Evolutionary conservation across 768 basidiomycete genomes (phyloP).

Genomic region (Grammothele lineata): DNA sequence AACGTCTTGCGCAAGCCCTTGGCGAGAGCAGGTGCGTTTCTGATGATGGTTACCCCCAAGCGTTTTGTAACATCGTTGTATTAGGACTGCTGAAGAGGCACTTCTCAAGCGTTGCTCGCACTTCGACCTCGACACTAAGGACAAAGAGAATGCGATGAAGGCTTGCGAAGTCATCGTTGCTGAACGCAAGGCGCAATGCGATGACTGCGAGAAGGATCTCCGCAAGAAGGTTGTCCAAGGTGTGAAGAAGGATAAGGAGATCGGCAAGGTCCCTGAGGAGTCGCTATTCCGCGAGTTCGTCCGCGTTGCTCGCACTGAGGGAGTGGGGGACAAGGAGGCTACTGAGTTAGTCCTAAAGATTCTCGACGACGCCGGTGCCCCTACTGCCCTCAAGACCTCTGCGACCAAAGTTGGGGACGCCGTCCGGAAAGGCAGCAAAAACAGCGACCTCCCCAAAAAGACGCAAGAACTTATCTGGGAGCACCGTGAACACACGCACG

Average conservation of each 20-base stretch:
- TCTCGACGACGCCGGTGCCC: slow-evolving; percentile 56
- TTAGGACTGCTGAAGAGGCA: slow-evolving; percentile 90
- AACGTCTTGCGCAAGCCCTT: slow-evolving; percentile 79
- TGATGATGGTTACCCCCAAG: background rate
- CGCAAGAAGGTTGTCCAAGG: slow-evolving; percentile 60
- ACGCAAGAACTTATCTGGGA: slow-evolving; percentile 68
- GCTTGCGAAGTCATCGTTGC: slow-evolving; percentile 90
- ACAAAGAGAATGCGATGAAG: slow-evolving; percentile 73
- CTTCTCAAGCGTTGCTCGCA: slow-evolving; percentile 94
- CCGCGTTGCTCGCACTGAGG: slow-evolving; percentile 61
- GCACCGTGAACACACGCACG: slow-evolving; percentile 83
- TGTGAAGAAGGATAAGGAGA: slow-evolving; percentile 62
- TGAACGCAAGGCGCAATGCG: slow-evolving; percentile 75
- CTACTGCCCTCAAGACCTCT: slow-evolving; percentile 23
- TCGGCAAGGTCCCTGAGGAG: slow-evolving; percentile 60
- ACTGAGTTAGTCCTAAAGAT: slow-evolving; percentile 55
- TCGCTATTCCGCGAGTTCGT: slow-evolving; percentile 79
- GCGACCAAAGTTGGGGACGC: slow-evolving; percentile 11
- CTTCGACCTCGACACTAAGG: slow-evolving; percentile 77
- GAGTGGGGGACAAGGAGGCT: slow-evolving; percentile 78
- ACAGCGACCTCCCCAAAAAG: slow-evolving; percentile 51
- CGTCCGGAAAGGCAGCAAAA: slow-evolving; percentile 29
- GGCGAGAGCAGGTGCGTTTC: slow-evolving; percentile 76
- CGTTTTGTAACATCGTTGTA: background rate
- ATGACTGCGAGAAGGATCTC: slow-evolving; percentile 75